Conservation (phyloP, 169 alveolate genomes). For the Ichthyophthirius multifiliis region DNA sequence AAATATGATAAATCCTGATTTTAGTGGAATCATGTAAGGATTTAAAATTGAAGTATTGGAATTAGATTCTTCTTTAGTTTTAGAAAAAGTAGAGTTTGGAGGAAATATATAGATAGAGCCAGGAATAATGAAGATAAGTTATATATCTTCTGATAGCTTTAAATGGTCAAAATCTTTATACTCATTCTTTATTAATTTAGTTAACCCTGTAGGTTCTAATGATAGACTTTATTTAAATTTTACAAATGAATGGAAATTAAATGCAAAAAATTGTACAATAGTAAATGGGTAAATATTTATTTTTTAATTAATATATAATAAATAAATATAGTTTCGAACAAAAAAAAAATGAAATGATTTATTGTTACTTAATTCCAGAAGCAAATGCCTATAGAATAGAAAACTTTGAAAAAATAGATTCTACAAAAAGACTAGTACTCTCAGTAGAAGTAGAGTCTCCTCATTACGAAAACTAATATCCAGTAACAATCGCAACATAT, state of each 20-base stretch:
- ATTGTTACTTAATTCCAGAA: neutral
- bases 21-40: constrained; percentile 1
- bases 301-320: neutral
- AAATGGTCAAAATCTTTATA: neutral
- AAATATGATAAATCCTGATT: constrained; percentile 10
- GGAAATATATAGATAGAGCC: neutral
- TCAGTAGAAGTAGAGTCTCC: neutral
- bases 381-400: constrained; percentile 2
- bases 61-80: neutral
- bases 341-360: too few relatives aligned
- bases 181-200: neutral
- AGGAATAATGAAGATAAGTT: neutral
- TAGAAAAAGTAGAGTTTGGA: neutral
- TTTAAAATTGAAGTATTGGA: constrained; percentile 14
- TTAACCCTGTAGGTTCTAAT: neutral
- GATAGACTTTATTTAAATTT: constrained; percentile 1
- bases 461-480: neutral
- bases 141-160: neutral
- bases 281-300: neutral
- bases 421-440: neutral
- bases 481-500: neutral
- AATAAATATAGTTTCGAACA: too few relatives aligned
- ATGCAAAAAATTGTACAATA: neutral
- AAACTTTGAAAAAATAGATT: neutral
- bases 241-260: neutral